Evolutionary conservation across 108 stramenopile genomes (phyloP).

Genomic region (Epithemia pelagica): DNA sequence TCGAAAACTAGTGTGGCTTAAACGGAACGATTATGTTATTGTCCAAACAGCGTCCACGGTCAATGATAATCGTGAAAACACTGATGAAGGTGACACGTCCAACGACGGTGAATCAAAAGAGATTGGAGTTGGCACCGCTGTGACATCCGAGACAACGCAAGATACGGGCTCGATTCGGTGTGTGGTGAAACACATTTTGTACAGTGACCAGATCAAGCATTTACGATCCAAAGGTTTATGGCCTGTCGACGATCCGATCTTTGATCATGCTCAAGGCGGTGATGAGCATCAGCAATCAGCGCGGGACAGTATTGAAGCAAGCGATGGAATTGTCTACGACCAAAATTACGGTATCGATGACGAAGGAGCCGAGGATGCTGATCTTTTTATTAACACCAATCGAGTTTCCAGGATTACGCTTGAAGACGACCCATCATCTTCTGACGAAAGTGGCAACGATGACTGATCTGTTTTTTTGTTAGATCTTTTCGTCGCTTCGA

Average conservation of each 20-base stretch:
- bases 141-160: slow-evolving; percentile 11
- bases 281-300: slow-evolving; percentile 5
- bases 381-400: slow-evolving; percentile 67
- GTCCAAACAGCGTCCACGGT: slow-evolving; percentile 65
- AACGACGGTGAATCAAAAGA: no score
- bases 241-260: slow-evolving; percentile 69
- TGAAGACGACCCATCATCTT: slow-evolving; percentile 58
- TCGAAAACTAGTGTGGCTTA: slow-evolving; percentile 94
- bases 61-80: no score
- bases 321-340: slow-evolving; percentile 46
- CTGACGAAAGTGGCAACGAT: slow-evolving; percentile 9
- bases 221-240: slow-evolving; percentile 74
- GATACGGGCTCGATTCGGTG: slow-evolving; percentile 51
- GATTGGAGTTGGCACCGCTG: no score
- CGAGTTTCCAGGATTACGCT: slow-evolving; percentile 49
- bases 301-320: slow-evolving; percentile 4
- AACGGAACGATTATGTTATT: slow-evolving; percentile 91
- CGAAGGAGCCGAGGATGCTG: no score
- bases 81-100: slow-evolving; percentile 28
- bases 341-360: slow-evolving; percentile 27
- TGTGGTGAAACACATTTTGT: slow-evolving; percentile 81
- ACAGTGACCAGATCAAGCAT: slow-evolving; percentile 94
- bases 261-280: slow-evolving; percentile 5
- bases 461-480: no score
- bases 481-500: no score